A percentile compares a stretch with the other conserved stretches of the same genome.
These are phyloP conservation scores for sweet orange (Citrus sinensis) DNA, from an alignment of 345 rosid species.

Conservation along the genomic window DVS_A1.0 CM039161.1:24670501-24671000, in stretches of 20 bases:
- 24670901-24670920: neutral
- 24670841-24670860: neutral
- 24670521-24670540: neutral
- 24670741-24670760: neutral
- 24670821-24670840: neutral
- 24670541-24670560: neutral
- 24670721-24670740: neutral
- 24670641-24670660: slow-evolving; percentile 74
- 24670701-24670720: slow-evolving; percentile 44
- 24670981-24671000: neutral
- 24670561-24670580: neutral
- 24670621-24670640: slow-evolving; percentile 90
- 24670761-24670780: neutral
- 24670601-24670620: slow-evolving; percentile 87
- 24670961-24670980: neutral
- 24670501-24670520: neutral
- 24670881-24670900: neutral
- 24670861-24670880: neutral
- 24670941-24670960: neutral
- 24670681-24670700: slow-evolving; percentile 90
- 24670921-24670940: neutral
- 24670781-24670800: neutral
- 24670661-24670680: slow-evolving; percentile 78
- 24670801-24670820: neutral
- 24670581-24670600: slow-evolving; percentile 1